These are phyloP conservation scores for Kickxella alabastrina DNA, from an alignment of 192 early-diverging fungal species.

Conservation along the genomic window DNA sequence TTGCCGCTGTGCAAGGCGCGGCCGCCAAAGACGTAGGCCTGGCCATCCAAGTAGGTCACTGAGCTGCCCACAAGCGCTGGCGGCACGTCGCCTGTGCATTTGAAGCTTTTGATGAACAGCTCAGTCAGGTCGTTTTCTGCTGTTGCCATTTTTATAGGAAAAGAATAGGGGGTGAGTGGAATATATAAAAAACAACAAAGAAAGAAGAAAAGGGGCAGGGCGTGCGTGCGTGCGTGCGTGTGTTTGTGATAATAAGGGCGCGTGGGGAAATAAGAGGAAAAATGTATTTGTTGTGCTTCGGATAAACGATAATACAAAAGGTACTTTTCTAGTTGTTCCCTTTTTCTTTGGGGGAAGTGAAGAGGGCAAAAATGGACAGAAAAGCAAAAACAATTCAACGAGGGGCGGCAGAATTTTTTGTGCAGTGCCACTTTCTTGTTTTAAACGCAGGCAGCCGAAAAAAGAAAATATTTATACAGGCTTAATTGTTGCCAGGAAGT, in stretches of 20 bases:
- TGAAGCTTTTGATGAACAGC: constrained; percentile 50
- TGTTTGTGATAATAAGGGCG: no score
- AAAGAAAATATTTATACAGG: constrained; percentile 2
- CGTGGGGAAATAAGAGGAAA: no score
- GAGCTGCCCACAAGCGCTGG: constrained; percentile 71
- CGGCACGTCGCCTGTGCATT: constrained; percentile 65
- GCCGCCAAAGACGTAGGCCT: constrained; percentile 69
- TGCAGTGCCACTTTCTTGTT: background rate
- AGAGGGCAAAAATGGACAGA: background rate
- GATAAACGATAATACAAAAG: no score
- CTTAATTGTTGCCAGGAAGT: no score
- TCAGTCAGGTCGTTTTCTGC: constrained; percentile 46
- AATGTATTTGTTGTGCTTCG: no score
- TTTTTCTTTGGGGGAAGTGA: background rate
- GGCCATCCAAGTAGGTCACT: constrained; percentile 55
- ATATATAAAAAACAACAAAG: background rate
- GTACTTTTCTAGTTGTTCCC: no score
- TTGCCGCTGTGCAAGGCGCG: constrained; percentile 62
- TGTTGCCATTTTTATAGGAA: constrained; percentile 5
- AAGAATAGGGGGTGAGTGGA: background rate
- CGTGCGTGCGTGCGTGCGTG: no score
- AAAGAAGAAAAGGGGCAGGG: background rate
- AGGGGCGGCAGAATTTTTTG: background rate
- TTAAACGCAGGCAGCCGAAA: background rate
- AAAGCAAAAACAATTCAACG: background rate